These are phyloP conservation scores for Schizophyllum amplum DNA, from an alignment of 1,284 basidiomycete genomes.

Conservation along the genomic window DNA sequence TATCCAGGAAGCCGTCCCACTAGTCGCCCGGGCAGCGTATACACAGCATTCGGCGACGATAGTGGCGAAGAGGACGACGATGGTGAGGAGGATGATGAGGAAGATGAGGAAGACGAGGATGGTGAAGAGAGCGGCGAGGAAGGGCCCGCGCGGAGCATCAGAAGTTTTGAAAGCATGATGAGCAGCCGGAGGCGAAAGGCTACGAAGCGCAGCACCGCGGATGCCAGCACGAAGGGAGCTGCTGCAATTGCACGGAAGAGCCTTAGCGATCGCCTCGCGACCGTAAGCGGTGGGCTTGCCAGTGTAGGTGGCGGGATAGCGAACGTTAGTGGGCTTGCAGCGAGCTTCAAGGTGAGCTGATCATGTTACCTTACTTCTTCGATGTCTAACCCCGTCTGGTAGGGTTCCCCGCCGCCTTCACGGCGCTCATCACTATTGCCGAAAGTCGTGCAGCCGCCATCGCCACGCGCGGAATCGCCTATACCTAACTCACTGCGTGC, in stretches of 20 bases:
- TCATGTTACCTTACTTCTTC: constrained; percentile 1
- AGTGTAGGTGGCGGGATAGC: constrained; percentile 32
- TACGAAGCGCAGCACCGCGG: constrained; percentile 14
- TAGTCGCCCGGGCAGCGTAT: background rate
- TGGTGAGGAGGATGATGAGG: constrained; percentile 19
- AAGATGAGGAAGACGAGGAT: constrained; percentile 27
- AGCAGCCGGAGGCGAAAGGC: constrained; percentile 33
- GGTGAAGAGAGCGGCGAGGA: constrained; percentile 23
- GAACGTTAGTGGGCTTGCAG: constrained; percentile 38
- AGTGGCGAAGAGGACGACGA: constrained; percentile 27
- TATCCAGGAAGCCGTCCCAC: background rate
- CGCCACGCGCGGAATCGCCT: constrained; percentile 17
- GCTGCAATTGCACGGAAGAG: constrained; percentile 40
- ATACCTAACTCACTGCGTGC: constrained; percentile 37
- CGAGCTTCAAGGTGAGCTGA: constrained; percentile 32
- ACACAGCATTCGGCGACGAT: constrained; percentile 18
- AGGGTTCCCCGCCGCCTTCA: constrained; percentile 8
- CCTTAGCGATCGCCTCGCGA: constrained; percentile 69
- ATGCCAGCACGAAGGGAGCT: constrained; percentile 5
- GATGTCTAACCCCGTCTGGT: constrained; percentile 5
- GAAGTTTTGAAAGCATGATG: constrained; percentile 80
- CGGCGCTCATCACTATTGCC: constrained; percentile 36
- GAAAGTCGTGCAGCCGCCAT: constrained; percentile 13
- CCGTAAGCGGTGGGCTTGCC: constrained; percentile 48
- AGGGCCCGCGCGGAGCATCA: constrained; percentile 52